Evolutionary conservation across 768 basidiomycete genomes (phyloP), one percentile per base, ranked within the genome.

Genomic region (Krasilnikovozyma curviuscula): DNA sequence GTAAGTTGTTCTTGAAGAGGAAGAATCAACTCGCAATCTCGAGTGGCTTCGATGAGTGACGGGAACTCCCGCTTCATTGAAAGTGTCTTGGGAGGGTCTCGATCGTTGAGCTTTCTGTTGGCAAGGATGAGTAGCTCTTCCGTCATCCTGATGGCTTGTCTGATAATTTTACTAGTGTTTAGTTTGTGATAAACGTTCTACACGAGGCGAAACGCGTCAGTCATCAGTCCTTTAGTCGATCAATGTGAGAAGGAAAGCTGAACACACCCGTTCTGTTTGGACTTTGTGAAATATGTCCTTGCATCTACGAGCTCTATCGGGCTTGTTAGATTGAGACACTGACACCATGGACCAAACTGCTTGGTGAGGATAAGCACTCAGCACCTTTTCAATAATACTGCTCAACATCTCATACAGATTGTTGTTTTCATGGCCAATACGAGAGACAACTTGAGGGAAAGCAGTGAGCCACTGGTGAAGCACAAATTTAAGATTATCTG

Each of bases 401-500:
- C 72, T 69, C 19, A 98, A 66, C 3, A 76, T 63, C 0, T 60
- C 63, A 59, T 73, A 78, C 3, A 85, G 78, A 1, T 68, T 69
- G 10, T 63, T 54, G 56, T 82, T 79, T 4, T 63, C 65, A 55
- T 93, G 83, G 12, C 79, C 81, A 28, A 98, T 79, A 7, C 93
- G 76, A 13, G 91, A 97, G 13, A 89, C 85, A 44, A 97, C 83
- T 69, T 97, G 93, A 3, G 89, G 88, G 54, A 95, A 89, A 1
- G 86, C 89, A 0, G 82, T 88, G 56, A 77, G 81, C 86, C 91
- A 97, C 88, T 97, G 48, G 1, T n/a, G n/a, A n/a, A n/a, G n/a
- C n/a, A n/a, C n/a, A n/a, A n/a, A n/a, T n/a, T n/a, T n/a, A n/a
- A n/a, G n/a, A n/a, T n/a, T n/a, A n/a, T n/a, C n/a, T n/a, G n/a